Evolutionary conservation across 768 basidiomycete species (phyloP), one percentile per base, ranked within the genome.

Genomic region (Russula ochroleuca): DNA sequence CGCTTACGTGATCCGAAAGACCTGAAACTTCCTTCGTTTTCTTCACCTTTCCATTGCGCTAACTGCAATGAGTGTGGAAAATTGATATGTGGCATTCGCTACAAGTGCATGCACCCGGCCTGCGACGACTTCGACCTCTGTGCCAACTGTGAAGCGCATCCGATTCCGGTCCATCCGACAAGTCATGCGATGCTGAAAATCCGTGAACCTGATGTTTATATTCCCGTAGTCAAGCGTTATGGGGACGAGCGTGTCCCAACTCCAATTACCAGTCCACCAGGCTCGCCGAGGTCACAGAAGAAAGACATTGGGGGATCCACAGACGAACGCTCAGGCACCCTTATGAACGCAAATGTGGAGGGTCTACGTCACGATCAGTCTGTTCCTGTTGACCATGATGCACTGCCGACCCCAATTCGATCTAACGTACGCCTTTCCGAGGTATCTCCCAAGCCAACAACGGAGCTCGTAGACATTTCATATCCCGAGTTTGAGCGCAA

Each of bases 41-140:
- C 19, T 40, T 35, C 37, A 21, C n/a, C 38, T 49, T 35, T 52
- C 38, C 88, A 90, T 70, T 73, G 73, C 59, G 88, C 88, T 5
- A 78, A 76, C 35, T 93, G 92, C 69, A 76, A 90, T 66, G 78
- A 82, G 4, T 92, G 90, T 72, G 66, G 69, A 17, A 76, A 77
- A 56, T 71, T 73, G 5, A 87, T 94, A 57, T 70, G 66, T 25
- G 90, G 89, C 3, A 72, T 79, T 57, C 85, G 92, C 17, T 94
- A 84, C 75, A 94, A 93, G 87, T 95, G 93, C 75, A 85, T 91
- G 83, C 85, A 92, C 70, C 79, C 83, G 15, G 75, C 77, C 4
- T 95, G 93, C 74, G 79, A 81, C 0, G 89, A 94, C 72, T 93
- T 85, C 68, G 93, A 95, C 70, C 79, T 94, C 19, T 95, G 92